Conservation (phyloP, 345 rosid genomes). For the Alliaria petiolata region DNA sequence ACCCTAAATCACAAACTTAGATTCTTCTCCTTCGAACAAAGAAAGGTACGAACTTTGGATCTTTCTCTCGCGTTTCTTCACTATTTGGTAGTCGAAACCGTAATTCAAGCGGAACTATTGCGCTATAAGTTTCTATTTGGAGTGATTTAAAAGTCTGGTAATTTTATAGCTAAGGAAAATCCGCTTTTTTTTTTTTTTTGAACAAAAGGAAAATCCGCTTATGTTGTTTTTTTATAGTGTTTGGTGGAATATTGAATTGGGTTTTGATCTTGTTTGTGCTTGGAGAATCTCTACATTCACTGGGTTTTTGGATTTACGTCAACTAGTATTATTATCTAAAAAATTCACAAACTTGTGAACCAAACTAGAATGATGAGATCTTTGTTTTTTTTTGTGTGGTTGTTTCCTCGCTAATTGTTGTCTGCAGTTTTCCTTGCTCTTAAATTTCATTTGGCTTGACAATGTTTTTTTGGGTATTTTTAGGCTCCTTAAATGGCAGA, state of each 20-base stretch:
- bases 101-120: neutral
- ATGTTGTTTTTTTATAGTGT: neutral
- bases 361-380: neutral
- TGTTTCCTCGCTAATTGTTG: neutral
- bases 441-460: neutral
- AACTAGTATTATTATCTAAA: neutral
- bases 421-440: neutral
- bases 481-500: constrained; percentile 41
- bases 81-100: neutral
- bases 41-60: constrained; percentile 7
- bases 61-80: neutral
- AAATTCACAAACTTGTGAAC: neutral
- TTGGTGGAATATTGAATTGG: neutral
- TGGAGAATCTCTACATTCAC: neutral
- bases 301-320: too few species aligned
- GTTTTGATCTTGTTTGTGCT: neutral
- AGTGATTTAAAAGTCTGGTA: neutral
- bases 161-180: neutral
- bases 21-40: constrained; percentile 14
- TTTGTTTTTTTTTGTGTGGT: neutral
- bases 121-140: neutral
- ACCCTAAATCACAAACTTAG: constrained; percentile 25
- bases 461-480: neutral
- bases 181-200: too few species aligned
- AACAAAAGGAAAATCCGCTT: too few species aligned